Conservation (phyloP, 1,139 yeast species). For the Blastobotrys illinoisensis region DNA sequence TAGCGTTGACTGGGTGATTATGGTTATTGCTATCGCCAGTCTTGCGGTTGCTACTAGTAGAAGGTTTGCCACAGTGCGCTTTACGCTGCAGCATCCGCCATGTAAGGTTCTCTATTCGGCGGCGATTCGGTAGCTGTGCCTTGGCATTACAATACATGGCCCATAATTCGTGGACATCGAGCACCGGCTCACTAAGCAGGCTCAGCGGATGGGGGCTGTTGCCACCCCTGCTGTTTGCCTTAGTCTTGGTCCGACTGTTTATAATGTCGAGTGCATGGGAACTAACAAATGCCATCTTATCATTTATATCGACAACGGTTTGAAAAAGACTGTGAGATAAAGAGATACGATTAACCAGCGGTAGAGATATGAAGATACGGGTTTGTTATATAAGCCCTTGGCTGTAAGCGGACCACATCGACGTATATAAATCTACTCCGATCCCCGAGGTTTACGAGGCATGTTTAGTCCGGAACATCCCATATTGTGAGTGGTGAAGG, state of each 20-base stretch:
- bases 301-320: too few species aligned
- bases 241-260: not conserved
- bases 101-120: constrained; percentile 73
- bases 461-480: not conserved
- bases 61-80: constrained; percentile 1
- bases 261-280: not conserved
- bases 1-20: not conserved
- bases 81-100: constrained; percentile 66
- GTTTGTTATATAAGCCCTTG: not conserved
- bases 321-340: too few species aligned
- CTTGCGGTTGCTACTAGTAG: too few species aligned
- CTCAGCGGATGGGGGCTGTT: not conserved
- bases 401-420: not conserved
- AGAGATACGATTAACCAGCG: too few species aligned
- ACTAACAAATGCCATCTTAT: not conserved
- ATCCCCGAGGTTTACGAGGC: not conserved
- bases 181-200: not conserved
- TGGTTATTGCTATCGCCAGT: not conserved
- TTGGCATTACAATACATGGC: constrained; percentile 72
- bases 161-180: constrained; percentile 43
- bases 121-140: constrained; percentile 69
- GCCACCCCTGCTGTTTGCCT: not conserved
- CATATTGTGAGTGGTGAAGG: not conserved
- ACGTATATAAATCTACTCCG: not conserved
- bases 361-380: not conserved